Conservation (phyloP, 805 yeast species). For the Yamadazyma nakazawae region DNA sequence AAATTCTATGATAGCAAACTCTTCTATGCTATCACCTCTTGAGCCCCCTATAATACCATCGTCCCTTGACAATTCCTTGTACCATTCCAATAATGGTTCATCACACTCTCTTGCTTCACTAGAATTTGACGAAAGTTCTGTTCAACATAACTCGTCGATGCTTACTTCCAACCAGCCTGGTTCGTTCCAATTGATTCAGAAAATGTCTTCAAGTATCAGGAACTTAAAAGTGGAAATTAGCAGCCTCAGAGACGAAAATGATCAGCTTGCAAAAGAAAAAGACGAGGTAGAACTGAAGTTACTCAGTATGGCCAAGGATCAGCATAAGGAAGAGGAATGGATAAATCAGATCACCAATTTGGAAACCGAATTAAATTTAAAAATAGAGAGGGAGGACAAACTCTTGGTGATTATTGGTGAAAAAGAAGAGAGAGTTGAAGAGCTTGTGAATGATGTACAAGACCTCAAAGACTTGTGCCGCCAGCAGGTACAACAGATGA, state of each 20-base stretch:
- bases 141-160: not conserved
- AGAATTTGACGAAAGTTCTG: constrained; percentile 4
- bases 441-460: constrained; percentile 79
- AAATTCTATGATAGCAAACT: not conserved
- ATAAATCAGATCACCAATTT: constrained; percentile 29
- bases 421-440: constrained; percentile 81
- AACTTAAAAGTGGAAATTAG: constrained; percentile 76
- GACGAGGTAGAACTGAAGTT: constrained; percentile 68
- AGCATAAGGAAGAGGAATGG: constrained; percentile 23
- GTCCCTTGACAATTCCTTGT: not conserved
- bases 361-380: constrained; percentile 5
- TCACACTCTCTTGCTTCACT: constrained; percentile 4
- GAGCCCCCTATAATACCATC: constrained; percentile 1
- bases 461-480: constrained; percentile 84
- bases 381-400: constrained; percentile 38
- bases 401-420: constrained; percentile 77
- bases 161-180: not conserved
- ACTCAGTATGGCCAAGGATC: constrained; percentile 37
- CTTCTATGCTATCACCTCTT: not conserved
- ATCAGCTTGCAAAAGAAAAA: constrained; percentile 52
- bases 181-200: constrained; percentile 62
- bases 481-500: constrained; percentile 84
- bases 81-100: constrained; percentile 3
- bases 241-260: constrained; percentile 61
- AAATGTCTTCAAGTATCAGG: constrained; percentile 72